These are phyloP conservation scores for Ramularia endophylla DNA, from an alignment of 2,329 filamentous ascomycete genomes.

Conservation along the genomic window DNA sequence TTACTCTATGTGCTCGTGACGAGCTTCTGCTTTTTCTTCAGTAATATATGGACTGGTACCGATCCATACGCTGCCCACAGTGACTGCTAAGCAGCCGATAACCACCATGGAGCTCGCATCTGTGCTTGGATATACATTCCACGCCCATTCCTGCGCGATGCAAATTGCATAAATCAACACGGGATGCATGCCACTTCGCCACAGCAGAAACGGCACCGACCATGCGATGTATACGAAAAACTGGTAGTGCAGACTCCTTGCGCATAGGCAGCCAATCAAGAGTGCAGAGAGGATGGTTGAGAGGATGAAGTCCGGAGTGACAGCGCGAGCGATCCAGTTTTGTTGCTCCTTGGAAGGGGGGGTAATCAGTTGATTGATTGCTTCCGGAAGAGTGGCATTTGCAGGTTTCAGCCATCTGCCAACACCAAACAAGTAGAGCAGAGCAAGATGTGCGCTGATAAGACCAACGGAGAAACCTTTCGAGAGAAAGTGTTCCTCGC, in stretches of 20 bases:
- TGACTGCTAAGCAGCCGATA: slow-evolving; percentile 63
- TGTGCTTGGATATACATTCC: slow-evolving; percentile 90
- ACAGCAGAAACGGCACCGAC: slow-evolving; percentile 81
- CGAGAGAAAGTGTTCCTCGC: slow-evolving; percentile 72
- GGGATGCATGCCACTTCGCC: slow-evolving; percentile 66
- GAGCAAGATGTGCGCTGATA: slow-evolving; percentile 56
- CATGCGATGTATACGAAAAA: slow-evolving; percentile 91
- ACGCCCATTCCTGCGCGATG: slow-evolving; percentile 81
- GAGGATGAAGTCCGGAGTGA: slow-evolving; percentile 68
- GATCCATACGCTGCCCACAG: slow-evolving; percentile 57
- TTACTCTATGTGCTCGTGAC: slow-evolving; percentile 10
- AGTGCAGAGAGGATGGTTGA: slow-evolving; percentile 72
- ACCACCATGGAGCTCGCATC: slow-evolving; percentile 58
- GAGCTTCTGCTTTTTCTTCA: slow-evolving; percentile 1
- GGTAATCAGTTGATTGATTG: slow-evolving; percentile 46
- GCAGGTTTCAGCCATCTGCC: slow-evolving; percentile 69
- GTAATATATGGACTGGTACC: slow-evolving; percentile 14
- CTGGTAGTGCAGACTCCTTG: slow-evolving; percentile 86
- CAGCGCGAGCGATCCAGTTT: slow-evolving; percentile 48
- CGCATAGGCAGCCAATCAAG: slow-evolving; percentile 74
- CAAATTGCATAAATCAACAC: slow-evolving; percentile 63
- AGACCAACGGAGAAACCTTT: slow-evolving; percentile 62
- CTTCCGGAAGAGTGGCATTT: slow-evolving; percentile 50
- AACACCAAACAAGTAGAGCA: slow-evolving; percentile 61
- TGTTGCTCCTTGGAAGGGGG: slow-evolving; percentile 48